Conservation (phyloP, 768 basidiomycete species). For the Zangia roseola region DNA sequence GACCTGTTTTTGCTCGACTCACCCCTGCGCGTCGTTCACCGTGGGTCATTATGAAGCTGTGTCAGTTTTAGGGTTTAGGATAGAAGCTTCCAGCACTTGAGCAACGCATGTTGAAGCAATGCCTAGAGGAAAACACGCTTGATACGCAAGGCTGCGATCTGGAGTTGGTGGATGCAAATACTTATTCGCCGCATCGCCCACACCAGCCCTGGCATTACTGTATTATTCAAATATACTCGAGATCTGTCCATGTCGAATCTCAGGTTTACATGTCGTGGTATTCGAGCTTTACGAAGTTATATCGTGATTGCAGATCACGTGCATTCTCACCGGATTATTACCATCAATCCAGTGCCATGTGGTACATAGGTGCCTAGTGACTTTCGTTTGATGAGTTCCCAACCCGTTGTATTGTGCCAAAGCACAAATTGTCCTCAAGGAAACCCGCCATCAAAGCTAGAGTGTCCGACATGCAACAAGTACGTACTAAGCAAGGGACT, state of each 20-base stretch:
- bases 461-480: conserved; percentile 96
- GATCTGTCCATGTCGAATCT: not conserved
- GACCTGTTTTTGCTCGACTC: conserved; percentile 2
- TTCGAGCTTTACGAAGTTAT: no score
- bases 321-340: not conserved
- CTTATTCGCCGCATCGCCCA: not conserved
- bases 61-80: conserved; percentile 11
- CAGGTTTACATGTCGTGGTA: not conserved
- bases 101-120: conserved; percentile 17
- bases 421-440: conserved; percentile 72
- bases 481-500: conserved; percentile 35
- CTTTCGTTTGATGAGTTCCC: conserved; percentile 36
- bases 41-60: not conserved
- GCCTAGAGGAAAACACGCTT: conserved; percentile 19
- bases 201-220: no score
- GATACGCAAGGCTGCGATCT: conserved; percentile 21
- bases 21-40: not conserved
- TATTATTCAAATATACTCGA: no score
- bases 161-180: not conserved
- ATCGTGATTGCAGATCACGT: conserved; percentile 17
- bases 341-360: no score
- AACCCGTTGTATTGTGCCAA: conserved; percentile 53
- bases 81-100: not conserved
- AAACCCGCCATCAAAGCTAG: conserved; percentile 80
- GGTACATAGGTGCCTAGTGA: no score